A percentile compares a stretch with the other conserved stretches of the same genome.
These are phyloP conservation scores for Fusarium brachygibbosum DNA, from an alignment of 2,329 filamentous ascomycete genomes.

Conservation along the genomic window DNA sequence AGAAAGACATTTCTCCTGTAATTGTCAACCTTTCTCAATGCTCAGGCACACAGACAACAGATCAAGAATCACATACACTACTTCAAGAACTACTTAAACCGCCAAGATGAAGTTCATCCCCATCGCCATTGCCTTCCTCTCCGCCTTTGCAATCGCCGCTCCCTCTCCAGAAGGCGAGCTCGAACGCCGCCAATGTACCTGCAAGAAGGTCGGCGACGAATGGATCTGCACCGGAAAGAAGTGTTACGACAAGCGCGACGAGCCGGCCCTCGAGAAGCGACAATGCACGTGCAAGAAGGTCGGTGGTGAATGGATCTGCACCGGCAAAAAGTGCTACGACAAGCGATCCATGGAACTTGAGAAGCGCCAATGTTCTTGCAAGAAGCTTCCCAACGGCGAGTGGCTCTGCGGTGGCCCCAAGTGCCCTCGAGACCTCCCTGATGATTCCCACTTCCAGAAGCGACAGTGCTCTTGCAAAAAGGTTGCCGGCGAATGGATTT, in stretches of 20 bases:
- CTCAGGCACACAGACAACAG: no score
- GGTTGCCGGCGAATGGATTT: conserved; percentile 7
- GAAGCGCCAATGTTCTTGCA: conserved; percentile 7
- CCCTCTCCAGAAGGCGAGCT: conserved; percentile 3
- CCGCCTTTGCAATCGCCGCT: conserved; percentile 19
- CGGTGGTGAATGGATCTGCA: conserved; percentile 11
- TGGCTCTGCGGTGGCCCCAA: conserved; percentile 15
- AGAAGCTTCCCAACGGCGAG: conserved; percentile 11
- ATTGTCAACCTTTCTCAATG: fast-evolving
- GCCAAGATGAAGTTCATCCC: conserved; percentile 28
- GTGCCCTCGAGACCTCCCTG: conserved; percentile 6
- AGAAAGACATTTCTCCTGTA: fast-evolving
- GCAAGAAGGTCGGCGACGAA: conserved; percentile 13
- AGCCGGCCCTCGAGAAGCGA: not conserved
- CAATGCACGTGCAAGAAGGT: conserved; percentile 24
- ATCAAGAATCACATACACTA: no score
- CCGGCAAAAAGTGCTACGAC: conserved; percentile 11
- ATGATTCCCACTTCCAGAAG: conserved; percentile 2
- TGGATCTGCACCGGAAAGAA: conserved; percentile 4
- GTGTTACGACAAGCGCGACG: conserved; percentile 6
- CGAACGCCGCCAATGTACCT: conserved; percentile 8
- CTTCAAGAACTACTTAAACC: no score
- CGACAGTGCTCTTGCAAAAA: conserved; percentile 20
- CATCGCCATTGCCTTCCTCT: conserved; percentile 20
- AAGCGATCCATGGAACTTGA: conserved; percentile 1